Evolutionary conservation across 2,329 filamentous ascomycete genomes (phyloP).

Genomic region (Talaromyces sp.): DNA sequence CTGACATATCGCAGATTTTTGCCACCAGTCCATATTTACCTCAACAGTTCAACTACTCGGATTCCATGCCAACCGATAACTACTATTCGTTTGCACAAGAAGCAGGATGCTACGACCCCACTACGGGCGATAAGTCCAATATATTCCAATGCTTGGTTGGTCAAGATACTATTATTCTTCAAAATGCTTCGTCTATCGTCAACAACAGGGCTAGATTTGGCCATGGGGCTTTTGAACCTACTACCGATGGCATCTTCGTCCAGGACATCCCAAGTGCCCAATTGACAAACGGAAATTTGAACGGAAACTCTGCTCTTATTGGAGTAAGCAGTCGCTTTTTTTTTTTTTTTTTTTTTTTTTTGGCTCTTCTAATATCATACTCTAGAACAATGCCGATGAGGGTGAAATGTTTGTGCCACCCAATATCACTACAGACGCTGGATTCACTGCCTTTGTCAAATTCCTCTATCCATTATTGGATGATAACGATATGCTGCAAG

Average conservation of each 20-base stretch:
- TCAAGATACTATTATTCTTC: conserved; percentile 29
- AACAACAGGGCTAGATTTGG: conserved; percentile 39
- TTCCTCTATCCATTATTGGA: conserved; percentile 40
- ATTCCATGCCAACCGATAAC: conserved; percentile 41
- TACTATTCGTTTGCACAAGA: conserved; percentile 41
- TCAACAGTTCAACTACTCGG: conserved; percentile 49
- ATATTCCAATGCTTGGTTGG: conserved; percentile 40
- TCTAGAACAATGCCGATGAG: conserved; percentile 40
- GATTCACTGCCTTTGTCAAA: conserved; percentile 7
- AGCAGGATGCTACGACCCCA: conserved; percentile 35
- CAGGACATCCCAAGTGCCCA: conserved; percentile 44
- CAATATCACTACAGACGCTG: conserved; percentile 9
- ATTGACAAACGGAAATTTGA: conserved; percentile 40
- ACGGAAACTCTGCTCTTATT: conserved; percentile 34
- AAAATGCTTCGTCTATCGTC: conserved; percentile 29
- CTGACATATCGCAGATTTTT: conserved; percentile 20
- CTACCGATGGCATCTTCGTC: conserved; percentile 48
- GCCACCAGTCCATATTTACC: conserved; percentile 51
- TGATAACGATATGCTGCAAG: conserved; percentile 34
- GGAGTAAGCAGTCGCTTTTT: conserved; percentile 9
- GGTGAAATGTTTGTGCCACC: conserved; percentile 36
- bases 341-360: background rate
- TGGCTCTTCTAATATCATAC: conserved; percentile 33
- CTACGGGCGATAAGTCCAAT: conserved; percentile 16
- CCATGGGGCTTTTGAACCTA: conserved; percentile 42